Percentiles rank a stretch among this genome's conserved stretches.
Evolutionary conservation across 441 rosid genomes (phyloP).

Genomic region (Arabidopsis lyrata): DNA sequence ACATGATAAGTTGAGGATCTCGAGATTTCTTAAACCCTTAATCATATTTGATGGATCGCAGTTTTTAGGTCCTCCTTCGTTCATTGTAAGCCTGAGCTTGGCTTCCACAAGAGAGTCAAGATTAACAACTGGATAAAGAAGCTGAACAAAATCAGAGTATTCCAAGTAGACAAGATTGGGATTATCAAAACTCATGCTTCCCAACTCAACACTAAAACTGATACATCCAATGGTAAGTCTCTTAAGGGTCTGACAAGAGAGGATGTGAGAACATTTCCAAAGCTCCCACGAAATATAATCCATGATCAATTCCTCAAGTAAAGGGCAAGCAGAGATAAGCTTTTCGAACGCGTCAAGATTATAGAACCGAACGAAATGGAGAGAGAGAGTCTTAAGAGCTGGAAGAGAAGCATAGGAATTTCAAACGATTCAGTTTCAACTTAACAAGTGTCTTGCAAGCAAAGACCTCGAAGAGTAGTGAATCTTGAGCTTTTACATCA

Average conservation of each 20-base stretch:
- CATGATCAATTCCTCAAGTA: not conserved
- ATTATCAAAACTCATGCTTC: conserved; percentile 15
- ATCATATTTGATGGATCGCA: conserved; percentile 3
- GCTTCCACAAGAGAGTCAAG: conserved; percentile 10
- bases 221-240: not conserved
- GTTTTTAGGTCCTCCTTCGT: not conserved
- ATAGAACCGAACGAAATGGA: not conserved
- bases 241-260: not conserved
- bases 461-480: not conserved
- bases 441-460: conserved; percentile 11
- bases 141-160: conserved; percentile 9
- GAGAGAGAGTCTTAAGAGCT: not conserved
- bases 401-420: not conserved
- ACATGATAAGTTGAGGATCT: not conserved
- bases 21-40: conserved; percentile 1
- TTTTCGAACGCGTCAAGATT: not conserved
- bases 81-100: not conserved
- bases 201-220: conserved; percentile 1
- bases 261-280: not conserved
- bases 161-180: conserved; percentile 7
- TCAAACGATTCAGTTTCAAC: not conserved
- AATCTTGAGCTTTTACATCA: conserved; percentile 6
- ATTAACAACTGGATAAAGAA: conserved; percentile 10
- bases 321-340: conserved; percentile 11
- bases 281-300: not conserved